Evolutionary conservation across 495 filamentous ascomycete species (phyloP).

Genomic region (Jackrogersella minutella): DNA sequence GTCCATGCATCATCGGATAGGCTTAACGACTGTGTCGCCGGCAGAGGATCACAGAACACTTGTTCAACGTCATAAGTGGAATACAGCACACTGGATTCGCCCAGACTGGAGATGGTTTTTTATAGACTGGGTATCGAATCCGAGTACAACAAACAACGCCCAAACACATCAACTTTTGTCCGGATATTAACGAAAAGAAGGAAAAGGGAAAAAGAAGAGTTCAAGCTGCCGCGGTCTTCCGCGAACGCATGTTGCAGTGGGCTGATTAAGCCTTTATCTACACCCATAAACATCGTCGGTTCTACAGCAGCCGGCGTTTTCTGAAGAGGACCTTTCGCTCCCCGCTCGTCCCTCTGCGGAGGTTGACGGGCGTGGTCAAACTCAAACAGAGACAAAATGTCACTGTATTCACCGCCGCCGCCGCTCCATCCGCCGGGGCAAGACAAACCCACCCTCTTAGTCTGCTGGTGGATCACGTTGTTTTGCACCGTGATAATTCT

Average conservation of each 20-base stretch:
- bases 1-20: slow-evolving; percentile 42
- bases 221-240: slow-evolving; percentile 1
- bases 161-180: slow-evolving; percentile 13
- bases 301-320: slow-evolving; percentile 19
- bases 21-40: slow-evolving; percentile 30
- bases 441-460: slow-evolving; percentile 81
- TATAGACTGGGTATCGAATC: slow-evolving; percentile 16
- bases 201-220: slow-evolving; percentile 19
- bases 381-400: slow-evolving; percentile 49
- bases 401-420: slow-evolving; percentile 67
- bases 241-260: slow-evolving; percentile 28
- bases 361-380: slow-evolving; percentile 64
- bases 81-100: slow-evolving; percentile 10
- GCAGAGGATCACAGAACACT: slow-evolving; percentile 34
- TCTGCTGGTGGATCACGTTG: slow-evolving; percentile 92
- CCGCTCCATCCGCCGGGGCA: slow-evolving; percentile 60
- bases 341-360: slow-evolving; percentile 67
- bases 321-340: slow-evolving; percentile 37
- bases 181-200: slow-evolving; percentile 33
- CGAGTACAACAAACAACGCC: slow-evolving; percentile 21
- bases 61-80: slow-evolving; percentile 27
- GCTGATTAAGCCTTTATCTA: slow-evolving; percentile 4
- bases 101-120: slow-evolving; percentile 16
- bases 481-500: slow-evolving; percentile 85
- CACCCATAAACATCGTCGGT: slow-evolving; percentile 11